Evolutionary conservation across 768 basidiomycete genomes (phyloP), one percentile per base, ranked within the genome.

Genomic region (Trichaptum fuscoviolaceum): DNA sequence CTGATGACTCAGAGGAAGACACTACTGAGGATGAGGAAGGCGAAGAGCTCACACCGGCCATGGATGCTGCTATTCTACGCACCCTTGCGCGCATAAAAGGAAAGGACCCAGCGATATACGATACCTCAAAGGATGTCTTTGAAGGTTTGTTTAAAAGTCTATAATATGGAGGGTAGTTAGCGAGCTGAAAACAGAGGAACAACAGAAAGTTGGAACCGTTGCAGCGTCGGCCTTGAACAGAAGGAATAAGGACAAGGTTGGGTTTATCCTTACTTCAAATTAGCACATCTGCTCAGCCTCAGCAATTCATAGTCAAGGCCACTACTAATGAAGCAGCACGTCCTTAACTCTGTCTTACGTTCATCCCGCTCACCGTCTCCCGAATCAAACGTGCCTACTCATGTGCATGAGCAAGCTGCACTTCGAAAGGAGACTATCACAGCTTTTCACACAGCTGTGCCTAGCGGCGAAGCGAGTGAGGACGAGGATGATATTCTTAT

Each of bases 1-100:
- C 81, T 2, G 79, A 76, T n/a, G 90, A 91, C 72, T 91, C 89
- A 0, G 91, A 93, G 73, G 84, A 85, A 30, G 89, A 86, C 58
- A 92, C 94, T 71, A 87, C 87, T 1, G 96, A 99, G 73, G 96
- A 99, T 74, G 92, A 95, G 73, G 92, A 96, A 66, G 97, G 95
- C 17, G 93, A 94, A 70, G 93, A 98, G 74, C 85, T 99, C 63
- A 99, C 96, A 0, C 95, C 95, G 4, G 89, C 89, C 0, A 86
- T 98, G 63, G 96, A 98, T 72, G 97, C 88, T 58, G 97, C 97
- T 23, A 97, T 99, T 71, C 82, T 99, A 57, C 83, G 94, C 62
- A 99, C 95, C 0, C 81, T 99, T 9, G 92, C 90, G 0, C 84
- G 89, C 70, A 97, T 99, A 65, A 86, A 86, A 74, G 83, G 84